Evolutionary conservation across 2,329 filamentous ascomycete genomes (phyloP), one percentile per base, ranked within the genome.

Genomic region (Cercospora sp.): DNA sequence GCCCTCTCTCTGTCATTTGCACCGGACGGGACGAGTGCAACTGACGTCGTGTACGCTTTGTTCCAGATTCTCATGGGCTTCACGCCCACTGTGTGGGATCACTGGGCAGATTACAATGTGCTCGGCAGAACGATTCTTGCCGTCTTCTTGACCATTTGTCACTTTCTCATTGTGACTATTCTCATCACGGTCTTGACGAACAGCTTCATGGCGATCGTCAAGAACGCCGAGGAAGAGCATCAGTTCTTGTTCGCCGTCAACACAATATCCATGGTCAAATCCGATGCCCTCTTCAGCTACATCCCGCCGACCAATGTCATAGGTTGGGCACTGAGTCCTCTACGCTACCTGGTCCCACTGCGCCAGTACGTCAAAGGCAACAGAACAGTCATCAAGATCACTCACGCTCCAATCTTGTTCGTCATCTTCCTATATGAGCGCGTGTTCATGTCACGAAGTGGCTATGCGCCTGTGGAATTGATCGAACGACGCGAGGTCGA

Each of bases 21-120:
- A 3, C 88, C 89, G 71, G 85, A 90, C 6, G 62, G 62, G 1
- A 88, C 91, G 62, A 88, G 91, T 71, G 89, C 91, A 5, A 84
- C 84, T 9, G 89, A 89, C 59, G 89, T 96, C n/a, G 92, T 92
- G 5, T 98, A 94, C 79, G 91, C 90, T 72, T 89, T 97, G 23
- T 97, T 98, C 74, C 94, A 97, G 81, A 91, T 97, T 69, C 80
- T 97, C 42, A 96, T 97, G 92, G 94, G 94, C 8, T 98, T 97
- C 77, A 97, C 93, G 0, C 94, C 94, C 10, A 93, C 94, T 13
- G 94, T 94, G 4, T 98, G 94, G 94, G 91, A 96, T 68, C 87
- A 88, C 36, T 96, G 90, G 96, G 89, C 89, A 77, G 88, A 76
- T 78, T 97, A 95, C 78, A 95, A 94, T 75, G 82, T 88, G 70